Evolutionary conservation across 1,139 yeast genomes (phyloP), one percentile per base, ranked within the genome.

Genomic region (Geotrichum citri-aurantii): DNA sequence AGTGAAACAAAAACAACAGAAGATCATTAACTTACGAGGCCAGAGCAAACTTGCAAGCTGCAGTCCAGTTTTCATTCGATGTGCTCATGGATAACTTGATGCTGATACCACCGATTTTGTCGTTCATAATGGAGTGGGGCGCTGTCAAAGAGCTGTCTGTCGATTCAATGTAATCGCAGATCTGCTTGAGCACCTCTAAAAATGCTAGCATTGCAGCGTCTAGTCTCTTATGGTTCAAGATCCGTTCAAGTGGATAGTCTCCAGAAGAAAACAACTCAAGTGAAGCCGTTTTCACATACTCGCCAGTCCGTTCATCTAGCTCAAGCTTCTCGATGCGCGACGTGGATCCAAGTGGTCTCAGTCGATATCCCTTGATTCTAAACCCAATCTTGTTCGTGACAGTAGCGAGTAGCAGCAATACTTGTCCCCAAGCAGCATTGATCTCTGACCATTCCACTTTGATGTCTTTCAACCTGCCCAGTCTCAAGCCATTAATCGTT

Each of bases 351-450:
- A 88, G 76, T 0, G 98, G 97, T 24, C 85, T 80, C 24, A 92
- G 72, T 61, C 80, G 81, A 70, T 88, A 92, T 6, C 82, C 82
- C 0, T 75, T 74, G 7, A 90, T 70, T 47, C 78, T 77, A 31
- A 88, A 72, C 19, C 81, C 77, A 47, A 91, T 76, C 59, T 86
- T 76, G 29, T 81, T 77, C 2, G 81, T 74, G 3, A 92, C 78
- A 4, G 95, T 88, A 0, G 85, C 79, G 48, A 92, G 71, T 24
- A 92, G 72, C 21, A 91, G 71, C 3, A 89, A 81, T 1, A 92
- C 76, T 66, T 92, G 96, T 0, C 99, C 99, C 70, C 93, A 75
- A 0, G 96, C 98, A 1, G 95, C 95, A 69, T 92, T 93, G 48
- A 91, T 84, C 66, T 93, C 99, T 55, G 89, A 83, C 96, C 97